Evolutionary conservation across 805 yeast species (phyloP).

Genomic region (Komagataella populi): DNA sequence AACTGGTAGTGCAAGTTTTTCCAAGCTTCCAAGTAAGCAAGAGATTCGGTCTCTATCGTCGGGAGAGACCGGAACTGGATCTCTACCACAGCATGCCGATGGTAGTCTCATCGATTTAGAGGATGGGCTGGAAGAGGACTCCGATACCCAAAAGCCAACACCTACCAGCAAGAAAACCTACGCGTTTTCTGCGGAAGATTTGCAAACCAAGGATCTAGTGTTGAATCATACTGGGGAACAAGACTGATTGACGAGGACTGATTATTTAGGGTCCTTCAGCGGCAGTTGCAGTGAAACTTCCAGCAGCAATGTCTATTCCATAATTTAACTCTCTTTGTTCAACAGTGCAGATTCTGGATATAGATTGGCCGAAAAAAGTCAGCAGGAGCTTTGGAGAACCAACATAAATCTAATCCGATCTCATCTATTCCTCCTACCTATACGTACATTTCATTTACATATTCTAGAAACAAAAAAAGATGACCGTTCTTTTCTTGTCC

Average conservation of each 20-base stretch:
- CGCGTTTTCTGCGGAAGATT: background rate
- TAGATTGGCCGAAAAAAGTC: background rate
- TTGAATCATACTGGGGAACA: background rate
- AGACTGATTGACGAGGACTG: background rate
- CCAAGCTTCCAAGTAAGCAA: background rate
- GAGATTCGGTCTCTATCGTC: background rate
- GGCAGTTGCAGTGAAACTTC: background rate
- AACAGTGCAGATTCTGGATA: background rate
- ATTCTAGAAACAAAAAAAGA: background rate
- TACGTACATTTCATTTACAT: background rate
- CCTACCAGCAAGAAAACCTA: background rate
- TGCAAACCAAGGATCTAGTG: background rate
- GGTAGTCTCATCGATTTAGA: constrained; percentile 4
- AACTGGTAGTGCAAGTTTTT: background rate
- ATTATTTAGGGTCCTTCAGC: background rate
- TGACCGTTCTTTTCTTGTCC: background rate
- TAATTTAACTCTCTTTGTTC: background rate
- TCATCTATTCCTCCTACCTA: constrained; percentile 4
- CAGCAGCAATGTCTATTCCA: background rate
- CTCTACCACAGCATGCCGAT: constrained; percentile 1
- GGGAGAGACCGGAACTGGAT: background rate
- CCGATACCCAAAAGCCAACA: background rate
- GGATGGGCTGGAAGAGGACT: constrained; percentile 1
- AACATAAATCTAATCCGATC: constrained; percentile 12
- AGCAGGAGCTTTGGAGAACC: constrained; percentile 8